Conservation (phyloP, 2,329 filamentous ascomycete species). For the Botrytis squamosa region DNA sequence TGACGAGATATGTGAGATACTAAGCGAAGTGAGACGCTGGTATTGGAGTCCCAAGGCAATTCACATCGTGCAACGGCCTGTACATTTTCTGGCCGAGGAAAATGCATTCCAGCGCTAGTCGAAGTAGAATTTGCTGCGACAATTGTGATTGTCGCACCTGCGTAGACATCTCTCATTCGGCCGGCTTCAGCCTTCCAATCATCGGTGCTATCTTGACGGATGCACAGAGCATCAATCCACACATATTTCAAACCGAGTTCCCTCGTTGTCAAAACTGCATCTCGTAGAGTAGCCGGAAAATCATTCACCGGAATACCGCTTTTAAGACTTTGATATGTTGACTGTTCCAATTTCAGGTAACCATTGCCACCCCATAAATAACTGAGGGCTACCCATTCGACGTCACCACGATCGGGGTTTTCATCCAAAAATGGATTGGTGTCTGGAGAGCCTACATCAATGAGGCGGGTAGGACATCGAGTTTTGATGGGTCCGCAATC, state of each 20-base stretch:
- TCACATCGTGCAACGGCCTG: neutral
- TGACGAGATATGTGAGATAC: conserved; percentile 18
- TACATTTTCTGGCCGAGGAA: neutral
- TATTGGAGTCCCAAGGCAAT: neutral
- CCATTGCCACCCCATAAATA: conserved; percentile 17
- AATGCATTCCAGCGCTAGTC: conserved; percentile 16
- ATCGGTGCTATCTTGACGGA: conserved; percentile 18
- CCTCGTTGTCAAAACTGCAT: conserved; percentile 7
- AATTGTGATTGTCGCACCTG: conserved; percentile 13
- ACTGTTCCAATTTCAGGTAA: conserved; percentile 1
- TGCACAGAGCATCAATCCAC: conserved; percentile 21
- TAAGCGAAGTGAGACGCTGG: conserved; percentile 5
- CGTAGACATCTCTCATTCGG: conserved; percentile 19
- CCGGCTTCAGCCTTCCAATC: conserved; percentile 16
- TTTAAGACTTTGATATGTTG: conserved; percentile 13
- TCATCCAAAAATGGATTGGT: conserved; percentile 12
- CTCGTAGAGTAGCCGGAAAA: conserved; percentile 15
- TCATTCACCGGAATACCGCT: conserved; percentile 4
- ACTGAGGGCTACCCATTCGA: conserved; percentile 15
- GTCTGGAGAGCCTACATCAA: conserved; percentile 7
- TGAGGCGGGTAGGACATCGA: conserved; percentile 18
- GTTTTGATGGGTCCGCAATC: conserved; percentile 13
- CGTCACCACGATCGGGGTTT: conserved; percentile 1
- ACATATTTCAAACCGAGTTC: conserved; percentile 14
- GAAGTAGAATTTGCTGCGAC: conserved; percentile 17